These are phyloP conservation scores for Ottelia alismoides DNA, from an alignment of 106 monocot genomes.

Conservation along the genomic window DNA sequence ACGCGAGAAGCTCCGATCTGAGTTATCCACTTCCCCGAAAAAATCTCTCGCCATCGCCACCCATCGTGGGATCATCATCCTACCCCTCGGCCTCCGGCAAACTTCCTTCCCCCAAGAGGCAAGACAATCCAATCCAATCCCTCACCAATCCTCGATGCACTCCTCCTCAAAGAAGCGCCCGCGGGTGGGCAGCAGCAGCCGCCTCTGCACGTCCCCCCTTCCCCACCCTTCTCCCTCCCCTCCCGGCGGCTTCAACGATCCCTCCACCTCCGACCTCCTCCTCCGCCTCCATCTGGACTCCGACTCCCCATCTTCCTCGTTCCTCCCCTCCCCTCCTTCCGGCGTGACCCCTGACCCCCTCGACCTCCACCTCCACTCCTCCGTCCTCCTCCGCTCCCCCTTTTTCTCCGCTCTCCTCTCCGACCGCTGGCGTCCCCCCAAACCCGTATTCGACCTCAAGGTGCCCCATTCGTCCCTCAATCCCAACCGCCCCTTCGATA, in stretches of 20 bases:
- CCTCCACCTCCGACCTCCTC: conserved; percentile 43
- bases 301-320: conserved; percentile 5
- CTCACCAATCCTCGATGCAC: too few species aligned
- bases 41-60: too few species aligned
- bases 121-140: too few species aligned
- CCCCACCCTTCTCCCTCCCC: neutral
- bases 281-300: conserved; percentile 38
- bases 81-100: too few species aligned
- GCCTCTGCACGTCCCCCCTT: conserved; percentile 13
- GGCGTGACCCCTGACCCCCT: conserved; percentile 7
- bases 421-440: conserved; percentile 39
- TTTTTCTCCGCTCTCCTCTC: conserved; percentile 86
- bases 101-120: too few species aligned
- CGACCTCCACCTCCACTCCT: conserved; percentile 70
- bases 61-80: too few species aligned
- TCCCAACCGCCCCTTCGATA: conserved; percentile 34
- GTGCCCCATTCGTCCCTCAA: conserved; percentile 5
- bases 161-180: conserved; percentile 33
- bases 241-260: conserved; percentile 45
- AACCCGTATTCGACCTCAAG: conserved; percentile 11
- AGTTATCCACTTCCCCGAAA: too few species aligned
- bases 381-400: conserved; percentile 50
- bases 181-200: conserved; percentile 44
- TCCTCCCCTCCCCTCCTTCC: neutral
- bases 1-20: too few species aligned